Percentiles rank a stretch among this genome's conserved stretches.
Evolutionary conservation across 257 asterid genomes (phyloP).

Genomic region (Plantago ovata): DNA sequence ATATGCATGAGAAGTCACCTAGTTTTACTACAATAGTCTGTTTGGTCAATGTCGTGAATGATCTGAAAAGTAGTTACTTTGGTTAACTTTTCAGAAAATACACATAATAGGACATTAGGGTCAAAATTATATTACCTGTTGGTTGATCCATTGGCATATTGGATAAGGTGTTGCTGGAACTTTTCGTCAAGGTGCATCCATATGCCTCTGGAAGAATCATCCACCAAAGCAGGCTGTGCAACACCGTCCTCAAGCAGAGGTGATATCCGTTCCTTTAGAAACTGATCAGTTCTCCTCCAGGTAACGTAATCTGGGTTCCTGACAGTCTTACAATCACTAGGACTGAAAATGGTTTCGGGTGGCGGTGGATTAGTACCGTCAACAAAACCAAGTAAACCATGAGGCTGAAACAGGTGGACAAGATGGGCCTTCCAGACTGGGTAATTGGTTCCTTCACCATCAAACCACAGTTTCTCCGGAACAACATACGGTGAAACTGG

Average conservation of each 20-base stretch:
- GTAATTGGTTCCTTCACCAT: constrained; percentile 2
- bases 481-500: constrained; percentile 2
- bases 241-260: constrained; percentile 2
- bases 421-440: constrained; percentile 12
- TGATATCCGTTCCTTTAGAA: constrained; percentile 25
- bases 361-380: constrained; percentile 1
- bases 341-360: not conserved
- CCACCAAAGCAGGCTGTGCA: not conserved
- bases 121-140: too few relatives aligned
- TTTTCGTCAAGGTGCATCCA: constrained; percentile 14
- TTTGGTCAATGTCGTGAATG: too few relatives aligned
- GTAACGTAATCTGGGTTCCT: not conserved
- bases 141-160: not conserved
- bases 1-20: too few relatives aligned
- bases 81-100: too few relatives aligned
- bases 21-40: too few relatives aligned
- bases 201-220: constrained; percentile 12
- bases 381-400: constrained; percentile 17
- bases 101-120: too few relatives aligned
- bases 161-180: not conserved
- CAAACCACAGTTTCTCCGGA: constrained; percentile 11
- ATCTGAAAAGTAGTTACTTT: too few relatives aligned
- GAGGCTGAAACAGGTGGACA: constrained; percentile 17
- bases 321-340: not conserved
- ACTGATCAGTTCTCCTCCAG: constrained; percentile 24